These are phyloP conservation scores for Pseudopediastrum boryanum DNA, from an alignment of 139 green algal genomes.

Conservation along the genomic window DNA sequence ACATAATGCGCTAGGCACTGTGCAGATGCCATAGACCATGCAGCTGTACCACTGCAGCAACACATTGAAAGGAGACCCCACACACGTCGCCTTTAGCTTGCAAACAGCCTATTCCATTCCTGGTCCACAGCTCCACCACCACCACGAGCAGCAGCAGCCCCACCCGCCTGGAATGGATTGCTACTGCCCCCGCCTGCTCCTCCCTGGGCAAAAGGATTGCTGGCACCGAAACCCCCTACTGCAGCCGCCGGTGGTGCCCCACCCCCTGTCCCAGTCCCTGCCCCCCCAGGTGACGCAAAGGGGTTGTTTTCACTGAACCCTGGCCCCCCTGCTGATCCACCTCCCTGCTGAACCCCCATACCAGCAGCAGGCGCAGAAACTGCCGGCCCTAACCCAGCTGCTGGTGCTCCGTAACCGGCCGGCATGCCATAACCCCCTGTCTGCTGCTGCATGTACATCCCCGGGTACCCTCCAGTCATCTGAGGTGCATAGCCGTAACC, in stretches of 20 bases:
- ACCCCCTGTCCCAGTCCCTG: no score
- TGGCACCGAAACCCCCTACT: neutral
- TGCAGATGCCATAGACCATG: no score
- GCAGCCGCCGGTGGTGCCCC: constrained; percentile 7
- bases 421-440: neutral
- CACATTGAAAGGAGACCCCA: no score
- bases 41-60: no score
- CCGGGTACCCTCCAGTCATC: neutral
- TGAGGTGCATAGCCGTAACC: neutral
- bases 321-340: neutral
- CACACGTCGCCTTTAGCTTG: no score
- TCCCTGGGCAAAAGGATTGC: no score
- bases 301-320: constrained; percentile 24
- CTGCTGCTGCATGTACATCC: constrained; percentile 9
- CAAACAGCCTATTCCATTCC: constrained; percentile 37
- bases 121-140: constrained; percentile 13
- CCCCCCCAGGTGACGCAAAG: no score
- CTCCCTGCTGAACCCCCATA: neutral
- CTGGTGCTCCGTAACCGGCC: neutral
- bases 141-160: neutral
- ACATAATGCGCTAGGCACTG: no score
- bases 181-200: neutral
- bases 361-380: neutral
- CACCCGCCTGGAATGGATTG: constrained; percentile 17
- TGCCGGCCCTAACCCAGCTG: neutral